A percentile compares a stretch with the other conserved stretches of the same genome.
These are phyloP conservation scores for Laburnicola sp. DNA, from an alignment of 2,329 filamentous ascomycete species.

Conservation along the genomic window DNA sequence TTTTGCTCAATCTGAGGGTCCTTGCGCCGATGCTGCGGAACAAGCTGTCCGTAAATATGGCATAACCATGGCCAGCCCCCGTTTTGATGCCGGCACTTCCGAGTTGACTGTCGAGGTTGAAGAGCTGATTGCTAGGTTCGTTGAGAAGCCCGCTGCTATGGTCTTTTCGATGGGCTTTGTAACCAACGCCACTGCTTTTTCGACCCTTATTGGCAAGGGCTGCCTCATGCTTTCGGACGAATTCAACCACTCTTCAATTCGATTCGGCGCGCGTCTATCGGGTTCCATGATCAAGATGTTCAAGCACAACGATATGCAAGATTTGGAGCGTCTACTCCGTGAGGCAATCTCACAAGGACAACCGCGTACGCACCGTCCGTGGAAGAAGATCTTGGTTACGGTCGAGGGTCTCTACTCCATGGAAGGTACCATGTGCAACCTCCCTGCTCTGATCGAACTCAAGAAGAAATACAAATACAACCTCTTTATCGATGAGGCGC, in stretches of 20 bases:
- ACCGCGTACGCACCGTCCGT: constrained; percentile 95
- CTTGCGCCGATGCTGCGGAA: constrained; percentile 92
- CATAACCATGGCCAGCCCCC: constrained; percentile 77
- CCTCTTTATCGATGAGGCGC: constrained; percentile 93
- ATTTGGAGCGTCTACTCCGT: constrained; percentile 82
- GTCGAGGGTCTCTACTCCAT: constrained; percentile 98
- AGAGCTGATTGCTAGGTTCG: constrained; percentile 82
- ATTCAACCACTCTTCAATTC: constrained; percentile 96
- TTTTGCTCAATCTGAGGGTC: constrained; percentile 95
- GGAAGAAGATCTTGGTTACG: constrained; percentile 98
- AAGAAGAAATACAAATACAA: constrained; percentile 98
- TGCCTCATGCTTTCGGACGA: constrained; percentile 96
- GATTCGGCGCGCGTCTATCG: constrained; percentile 89
- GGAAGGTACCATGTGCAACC: constrained; percentile 98
- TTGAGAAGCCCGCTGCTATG: constrained; percentile 92
- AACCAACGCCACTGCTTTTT: constrained; percentile 91
- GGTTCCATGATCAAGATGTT: constrained; percentile 95
- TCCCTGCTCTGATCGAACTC: constrained; percentile 83
- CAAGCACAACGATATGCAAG: constrained; percentile 94
- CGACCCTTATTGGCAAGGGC: constrained; percentile 87
- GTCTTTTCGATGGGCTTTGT: constrained; percentile 99
- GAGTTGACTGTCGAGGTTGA: constrained; percentile 90
- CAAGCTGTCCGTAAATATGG: constrained; percentile 83
- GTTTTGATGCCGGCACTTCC: constrained; percentile 81
- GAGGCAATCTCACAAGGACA: constrained; percentile 96